A percentile compares a stretch with the other conserved stretches of the same genome.
Conservation (phyloP, 495 filamentous ascomycete species). For the Trichoderma reesei region DNA sequence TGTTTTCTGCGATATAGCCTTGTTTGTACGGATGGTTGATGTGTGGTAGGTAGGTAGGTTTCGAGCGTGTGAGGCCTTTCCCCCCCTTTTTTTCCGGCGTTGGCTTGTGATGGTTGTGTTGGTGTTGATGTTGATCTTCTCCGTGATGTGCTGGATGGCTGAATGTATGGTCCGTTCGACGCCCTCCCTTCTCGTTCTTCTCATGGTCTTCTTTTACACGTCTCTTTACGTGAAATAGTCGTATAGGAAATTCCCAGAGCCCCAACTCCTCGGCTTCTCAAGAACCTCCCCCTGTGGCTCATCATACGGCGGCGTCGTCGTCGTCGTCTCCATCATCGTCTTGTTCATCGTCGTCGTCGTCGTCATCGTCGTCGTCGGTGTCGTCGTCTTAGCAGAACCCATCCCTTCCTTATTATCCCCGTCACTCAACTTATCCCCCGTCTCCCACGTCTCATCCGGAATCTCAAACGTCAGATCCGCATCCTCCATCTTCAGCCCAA, state of each 20-base stretch:
- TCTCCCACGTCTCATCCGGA: constrained; percentile 21
- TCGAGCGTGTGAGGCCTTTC: too few relatives aligned
- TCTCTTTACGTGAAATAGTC: not conserved
- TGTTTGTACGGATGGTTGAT: not conserved
- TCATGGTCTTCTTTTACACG: not conserved
- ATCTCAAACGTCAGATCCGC: constrained; percentile 26
- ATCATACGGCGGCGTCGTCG: not conserved
- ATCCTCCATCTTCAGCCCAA: constrained; percentile 35
- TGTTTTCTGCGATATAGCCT: not conserved
- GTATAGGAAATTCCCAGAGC: not conserved
- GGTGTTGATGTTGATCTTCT: too few relatives aligned
- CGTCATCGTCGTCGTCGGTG: not conserved
- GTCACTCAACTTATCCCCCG: not conserved
- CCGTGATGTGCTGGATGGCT: too few relatives aligned
- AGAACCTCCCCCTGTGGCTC: not conserved
- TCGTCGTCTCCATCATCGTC: not conserved
- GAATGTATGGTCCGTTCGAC: too few relatives aligned
- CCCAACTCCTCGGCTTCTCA: not conserved
- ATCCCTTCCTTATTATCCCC: too few relatives aligned
- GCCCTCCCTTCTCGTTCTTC: too few relatives aligned
- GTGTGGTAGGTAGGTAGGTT: too few relatives aligned
- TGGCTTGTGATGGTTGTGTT: too few relatives aligned
- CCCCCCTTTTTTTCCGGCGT: too few relatives aligned
- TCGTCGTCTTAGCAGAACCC: too few relatives aligned
- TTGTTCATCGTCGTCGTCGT: not conserved